Evolutionary conservation across 2,329 filamentous ascomycete species (phyloP).

Genomic region (Cercospora nicotianae): DNA sequence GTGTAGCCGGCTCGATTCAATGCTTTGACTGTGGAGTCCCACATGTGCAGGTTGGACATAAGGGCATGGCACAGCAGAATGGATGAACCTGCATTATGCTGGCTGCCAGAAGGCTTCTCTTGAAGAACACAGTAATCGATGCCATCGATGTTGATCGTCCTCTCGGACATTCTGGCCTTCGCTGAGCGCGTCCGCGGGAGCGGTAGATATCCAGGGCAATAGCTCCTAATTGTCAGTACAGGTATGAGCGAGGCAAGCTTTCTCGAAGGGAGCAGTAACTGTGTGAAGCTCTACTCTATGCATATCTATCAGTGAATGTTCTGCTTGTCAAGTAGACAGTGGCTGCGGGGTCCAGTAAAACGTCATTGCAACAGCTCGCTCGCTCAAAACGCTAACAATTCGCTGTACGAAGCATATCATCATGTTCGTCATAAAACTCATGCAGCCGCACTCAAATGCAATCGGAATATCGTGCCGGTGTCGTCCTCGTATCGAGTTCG

Average conservation of each 20-base stretch:
- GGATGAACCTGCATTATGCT: constrained; percentile 4
- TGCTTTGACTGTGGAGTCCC: constrained; percentile 28
- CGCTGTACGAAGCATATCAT: background rate
- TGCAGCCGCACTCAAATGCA: background rate
- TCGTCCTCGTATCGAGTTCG: background rate
- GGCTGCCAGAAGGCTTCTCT: constrained; percentile 19
- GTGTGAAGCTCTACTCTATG: background rate
- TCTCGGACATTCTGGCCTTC: constrained; percentile 3
- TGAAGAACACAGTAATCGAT: constrained; percentile 33
- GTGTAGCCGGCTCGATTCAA: constrained; percentile 30
- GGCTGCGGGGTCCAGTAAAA: background rate
- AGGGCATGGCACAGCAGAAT: constrained; percentile 35
- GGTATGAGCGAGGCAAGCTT: background rate
- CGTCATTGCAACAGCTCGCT: constrained; percentile 8
- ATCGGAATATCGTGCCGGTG: background rate
- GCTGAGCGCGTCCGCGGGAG: background rate
- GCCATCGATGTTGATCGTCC: constrained; percentile 27
- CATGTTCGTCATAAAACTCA: background rate
- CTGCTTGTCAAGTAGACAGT: background rate
- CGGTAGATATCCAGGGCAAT: background rate
- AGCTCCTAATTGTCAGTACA: background rate
- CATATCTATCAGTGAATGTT: background rate
- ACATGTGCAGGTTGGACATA: constrained; percentile 36
- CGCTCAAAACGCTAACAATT: constrained; percentile 10
- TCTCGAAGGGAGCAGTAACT: background rate